These are phyloP conservation scores for Tylopilus subfusipes DNA, from an alignment of 768 basidiomycete genomes.

Conservation along the genomic window DNA sequence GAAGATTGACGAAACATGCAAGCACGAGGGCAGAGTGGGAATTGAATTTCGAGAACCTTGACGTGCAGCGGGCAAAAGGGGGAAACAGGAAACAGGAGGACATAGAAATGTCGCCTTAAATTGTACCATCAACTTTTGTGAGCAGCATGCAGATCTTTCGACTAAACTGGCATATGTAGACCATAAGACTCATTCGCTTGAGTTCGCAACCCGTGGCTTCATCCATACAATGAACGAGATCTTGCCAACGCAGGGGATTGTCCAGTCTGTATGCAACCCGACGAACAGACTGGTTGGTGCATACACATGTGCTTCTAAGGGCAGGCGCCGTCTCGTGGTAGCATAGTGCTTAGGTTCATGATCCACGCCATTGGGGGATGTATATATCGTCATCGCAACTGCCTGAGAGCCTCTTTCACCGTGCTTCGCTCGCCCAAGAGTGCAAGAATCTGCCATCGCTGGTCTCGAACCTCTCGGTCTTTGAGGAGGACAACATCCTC, in stretches of 20 bases:
- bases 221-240: neutral
- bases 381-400: slow-evolving; percentile 25
- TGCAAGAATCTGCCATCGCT: slow-evolving; percentile 75
- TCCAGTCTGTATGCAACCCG: neutral
- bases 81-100: slow-evolving; percentile 15
- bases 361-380: neutral
- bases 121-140: neutral
- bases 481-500: slow-evolving; percentile 52
- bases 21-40: slow-evolving; percentile 41
- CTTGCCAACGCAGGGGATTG: neutral
- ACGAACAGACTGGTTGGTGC: neutral
- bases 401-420: slow-evolving; percentile 55
- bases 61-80: slow-evolving; percentile 19
- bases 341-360: neutral
- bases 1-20: slow-evolving; percentile 38
- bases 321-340: neutral
- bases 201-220: neutral
- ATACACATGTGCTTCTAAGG: neutral
- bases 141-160: neutral
- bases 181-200: neutral
- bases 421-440: slow-evolving; percentile 71
- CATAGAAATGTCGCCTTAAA: slow-evolving; percentile 25
- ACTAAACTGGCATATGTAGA: neutral
- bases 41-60: slow-evolving; percentile 34
- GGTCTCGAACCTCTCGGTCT: slow-evolving; percentile 63